Base-by-base conservation (phyloP, 148 eudicot genomes). In the Rhododendron henanense region DNA sequence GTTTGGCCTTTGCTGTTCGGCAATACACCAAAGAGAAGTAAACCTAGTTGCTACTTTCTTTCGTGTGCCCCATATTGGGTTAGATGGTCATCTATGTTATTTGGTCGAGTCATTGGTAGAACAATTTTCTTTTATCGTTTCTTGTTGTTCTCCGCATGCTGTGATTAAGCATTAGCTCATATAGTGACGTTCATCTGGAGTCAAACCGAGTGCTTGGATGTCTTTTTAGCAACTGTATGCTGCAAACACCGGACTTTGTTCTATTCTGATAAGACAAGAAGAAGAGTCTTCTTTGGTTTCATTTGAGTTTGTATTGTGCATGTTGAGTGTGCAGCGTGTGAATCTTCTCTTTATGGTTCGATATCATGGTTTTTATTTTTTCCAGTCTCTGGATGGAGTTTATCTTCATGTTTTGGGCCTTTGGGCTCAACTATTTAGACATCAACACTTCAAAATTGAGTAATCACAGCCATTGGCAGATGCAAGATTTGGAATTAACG, bases 21-120 rank as follows among this genome's bases (percentile, higher is more conserved):
- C 87, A 90, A 37, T 95, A 93, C 89, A 91, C 94, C 88, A 95
- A 93, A 78, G 92, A 92, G 88, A 92, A 91, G 71, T 92, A 88
- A 88, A 48, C 74, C 61, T 53, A 19, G 39, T n/a, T 51, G 18
- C 73, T 67, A 25, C 5, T 78, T 9, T 57, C 21, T 15, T 55
- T 84, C 14, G 10, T 78, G 9, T 21, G 67, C 47, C 81, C 48
- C 55, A 0, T 53, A 28, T 1, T 7, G 65, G 65, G 48, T 35
- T 55, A 81, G 2, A 33, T 57, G 48, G 50, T 61, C 84, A 23
- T 23, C 50, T 39, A 35, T 8, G n/a, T 59, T 82, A 81, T 50
- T 82, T 81, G 41, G 33, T 82, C 0, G 31, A 55, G 13, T 28
- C 1, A 63, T 5, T 41, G 33, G 6, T 4, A 61, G 53, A 61